Evolutionary conservation across 139 green algal genomes (phyloP), one percentile per base, ranked within the genome.

Genomic region (Pycnococcus provasolii): DNA sequence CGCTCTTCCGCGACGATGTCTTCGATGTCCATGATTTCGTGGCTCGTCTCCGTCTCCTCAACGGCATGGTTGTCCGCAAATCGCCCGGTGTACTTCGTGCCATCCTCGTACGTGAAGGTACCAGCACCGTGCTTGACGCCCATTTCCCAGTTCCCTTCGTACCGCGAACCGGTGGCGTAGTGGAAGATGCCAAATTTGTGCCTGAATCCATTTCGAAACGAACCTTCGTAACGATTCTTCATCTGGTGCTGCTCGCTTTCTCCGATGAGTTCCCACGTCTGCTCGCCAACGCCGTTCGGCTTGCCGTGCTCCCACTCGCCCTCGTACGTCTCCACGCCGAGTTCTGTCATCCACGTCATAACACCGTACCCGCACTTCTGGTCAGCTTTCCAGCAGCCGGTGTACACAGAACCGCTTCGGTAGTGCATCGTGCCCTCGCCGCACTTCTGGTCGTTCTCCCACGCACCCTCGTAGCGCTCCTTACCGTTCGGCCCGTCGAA

Each of bases 361-460:
- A 42, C 5, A 3, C 71, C 71, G 5, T 39, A 41, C 39, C 71
- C 71, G 40, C 43, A 45, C 71, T 77, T 77, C 58, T 67, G 51
- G 39, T 65, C 71, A 44, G 11, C 7, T 13, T 13, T 8, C 71
- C 71, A 77, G 4, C 51, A 13, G 3, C 68, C 68, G 4, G 52
- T 9, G 50, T 72, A 75, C 48, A 67, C 43, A 62, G 73, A 42
- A 50, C 70, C 63, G 1, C 57, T 72, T 4, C 50, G 8, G 48
- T 74, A 76, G 6, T 11, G 9, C 43, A 69, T 59, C 41, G 37
- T 61, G 9, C 62, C 62, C 9, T 69, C 37, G 45, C 60, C 60
- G 37, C 51, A 7, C 60, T 52, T 66, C 60, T 53, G 7, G 60
- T 66, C 60, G 13, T 66, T 42, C 13, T 55, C 37, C 60, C 60